Conservation (phyloP, 192 early-diverging fungal genomes). For the Coemansia sp. region DNA sequence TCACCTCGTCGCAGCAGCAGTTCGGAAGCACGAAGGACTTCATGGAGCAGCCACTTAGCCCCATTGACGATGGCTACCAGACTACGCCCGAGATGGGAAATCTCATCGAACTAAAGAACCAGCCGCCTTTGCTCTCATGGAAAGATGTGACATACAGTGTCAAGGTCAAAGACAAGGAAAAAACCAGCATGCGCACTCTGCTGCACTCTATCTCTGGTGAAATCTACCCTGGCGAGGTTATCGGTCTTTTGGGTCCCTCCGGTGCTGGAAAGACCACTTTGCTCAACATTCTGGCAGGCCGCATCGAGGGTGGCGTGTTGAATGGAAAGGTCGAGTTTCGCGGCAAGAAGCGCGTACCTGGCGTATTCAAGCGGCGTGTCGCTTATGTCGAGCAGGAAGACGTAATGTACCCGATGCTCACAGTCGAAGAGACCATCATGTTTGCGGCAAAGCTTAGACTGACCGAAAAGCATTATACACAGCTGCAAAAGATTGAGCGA, state of each 20-base stretch:
- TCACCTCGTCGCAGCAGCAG: slow-evolving; percentile 29
- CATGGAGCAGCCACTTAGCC: slow-evolving; percentile 49
- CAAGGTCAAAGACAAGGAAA: slow-evolving; percentile 43
- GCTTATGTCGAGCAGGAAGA: slow-evolving; percentile 94
- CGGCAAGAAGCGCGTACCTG: slow-evolving; percentile 63
- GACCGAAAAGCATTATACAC: slow-evolving; percentile 64
- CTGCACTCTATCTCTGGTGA: slow-evolving; percentile 72
- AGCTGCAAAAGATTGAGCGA: slow-evolving; percentile 64
- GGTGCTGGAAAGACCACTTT: slow-evolving; percentile 93
- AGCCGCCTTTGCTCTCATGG: slow-evolving; percentile 45
- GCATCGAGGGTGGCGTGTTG: slow-evolving; percentile 68
- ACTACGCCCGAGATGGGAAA: not conserved
- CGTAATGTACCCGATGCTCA: slow-evolving; percentile 78
- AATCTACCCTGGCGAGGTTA: slow-evolving; percentile 80
- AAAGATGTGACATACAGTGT: slow-evolving; percentile 47
- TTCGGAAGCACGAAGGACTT: slow-evolving; percentile 52
- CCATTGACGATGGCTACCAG: slow-evolving; percentile 10
- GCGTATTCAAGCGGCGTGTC: slow-evolving; percentile 68
- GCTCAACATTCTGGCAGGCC: slow-evolving; percentile 83
- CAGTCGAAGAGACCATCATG: slow-evolving; percentile 87
- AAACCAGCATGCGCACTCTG: slow-evolving; percentile 53
- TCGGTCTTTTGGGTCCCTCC: slow-evolving; percentile 91
- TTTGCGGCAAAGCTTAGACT: slow-evolving; percentile 86
- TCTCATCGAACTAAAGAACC: not conserved
- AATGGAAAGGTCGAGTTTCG: slow-evolving; percentile 79